phyloP scores from a whole-genome alignment of 129 eudicot species.

The Escallonia herrerae region DNA sequence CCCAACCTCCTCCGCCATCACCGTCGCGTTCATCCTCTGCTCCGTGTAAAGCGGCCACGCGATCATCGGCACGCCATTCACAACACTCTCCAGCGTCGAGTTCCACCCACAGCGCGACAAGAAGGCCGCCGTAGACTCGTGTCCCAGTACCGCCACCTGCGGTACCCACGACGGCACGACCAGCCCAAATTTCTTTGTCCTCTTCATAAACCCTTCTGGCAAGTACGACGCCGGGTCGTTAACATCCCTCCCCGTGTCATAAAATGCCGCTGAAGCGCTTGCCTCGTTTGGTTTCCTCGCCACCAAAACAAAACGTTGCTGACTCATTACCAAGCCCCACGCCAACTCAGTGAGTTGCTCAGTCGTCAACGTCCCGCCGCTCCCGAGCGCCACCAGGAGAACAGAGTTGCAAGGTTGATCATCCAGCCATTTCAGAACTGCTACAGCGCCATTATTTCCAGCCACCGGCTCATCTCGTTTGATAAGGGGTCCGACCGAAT shows the following conservation, averaged over 20 bases:
- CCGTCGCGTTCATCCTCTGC: constrained; percentile 50
- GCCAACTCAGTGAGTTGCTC: constrained; percentile 48
- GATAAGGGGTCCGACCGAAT: background rate
- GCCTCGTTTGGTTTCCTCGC: constrained; percentile 30
- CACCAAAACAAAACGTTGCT: constrained; percentile 37
- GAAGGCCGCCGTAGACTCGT: constrained; percentile 36
- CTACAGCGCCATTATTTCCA: background rate
- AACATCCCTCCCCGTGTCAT: constrained; percentile 11
- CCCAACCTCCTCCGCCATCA: constrained; percentile 33
- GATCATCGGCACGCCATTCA: constrained; percentile 52
- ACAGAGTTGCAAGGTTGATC: constrained; percentile 42
- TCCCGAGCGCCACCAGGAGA: constrained; percentile 37
- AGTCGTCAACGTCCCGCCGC: constrained; percentile 43
- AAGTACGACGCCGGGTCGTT: constrained; percentile 26
- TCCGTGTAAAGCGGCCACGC: constrained; percentile 64
- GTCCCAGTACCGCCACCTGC: constrained; percentile 39
- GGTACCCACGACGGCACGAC: constrained; percentile 57
- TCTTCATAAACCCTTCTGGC: constrained; percentile 42
- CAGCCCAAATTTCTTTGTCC: constrained; percentile 33
- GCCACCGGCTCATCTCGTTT: constrained; percentile 4
- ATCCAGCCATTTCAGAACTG: constrained; percentile 36
- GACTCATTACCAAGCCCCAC: constrained; percentile 49
- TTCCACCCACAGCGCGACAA: constrained; percentile 72
- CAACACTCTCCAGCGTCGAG: constrained; percentile 41
- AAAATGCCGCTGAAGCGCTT: constrained; percentile 10